These are phyloP conservation scores for Nymphaea thermarum DNA, from an alignment of 164 flowering plant species.

Conservation along the genomic window DNA sequence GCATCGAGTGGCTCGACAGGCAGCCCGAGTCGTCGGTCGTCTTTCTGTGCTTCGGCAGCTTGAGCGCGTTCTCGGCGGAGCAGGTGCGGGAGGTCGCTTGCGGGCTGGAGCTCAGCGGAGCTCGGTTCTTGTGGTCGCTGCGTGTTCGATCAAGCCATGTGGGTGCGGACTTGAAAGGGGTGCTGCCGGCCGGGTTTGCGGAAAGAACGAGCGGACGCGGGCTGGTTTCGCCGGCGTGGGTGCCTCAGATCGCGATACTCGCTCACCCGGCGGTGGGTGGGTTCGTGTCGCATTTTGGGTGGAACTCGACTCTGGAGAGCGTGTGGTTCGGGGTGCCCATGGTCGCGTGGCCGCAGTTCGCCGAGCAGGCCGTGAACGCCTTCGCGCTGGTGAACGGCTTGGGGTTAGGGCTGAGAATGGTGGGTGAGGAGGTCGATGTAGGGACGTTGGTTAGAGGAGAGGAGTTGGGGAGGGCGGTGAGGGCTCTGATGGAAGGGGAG, in stretches of 20 bases:
- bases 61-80: slow-evolving; percentile 13
- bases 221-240: slow-evolving; percentile 8
- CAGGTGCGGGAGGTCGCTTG: slow-evolving; percentile 19
- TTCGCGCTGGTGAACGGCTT: slow-evolving; percentile 7
- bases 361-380: slow-evolving; percentile 16
- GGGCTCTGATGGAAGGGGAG: slow-evolving; percentile 3
- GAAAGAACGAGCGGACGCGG: slow-evolving; percentile 5
- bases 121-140: slow-evolving; percentile 14
- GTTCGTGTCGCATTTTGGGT: slow-evolving; percentile 16
- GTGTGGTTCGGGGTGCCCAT: slow-evolving; percentile 13
- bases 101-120: slow-evolving; percentile 19
- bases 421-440: neutral
- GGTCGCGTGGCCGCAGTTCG: slow-evolving; percentile 16
- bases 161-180: slow-evolving; percentile 1
- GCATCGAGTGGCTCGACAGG: slow-evolving; percentile 15
- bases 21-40: slow-evolving; percentile 25
- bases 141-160: slow-evolving; percentile 2
- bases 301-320: slow-evolving; percentile 17
- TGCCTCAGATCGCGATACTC: slow-evolving; percentile 12
- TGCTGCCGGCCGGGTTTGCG: slow-evolving; percentile 8
- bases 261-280: slow-evolving; percentile 11
- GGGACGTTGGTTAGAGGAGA: slow-evolving; percentile 1
- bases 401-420: slow-evolving; percentile 4
- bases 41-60: slow-evolving; percentile 24
- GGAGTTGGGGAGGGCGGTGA: slow-evolving; percentile 5